A percentile compares a stretch with the other conserved stretches of the same genome.
Evolutionary conservation across 1,139 yeast genomes (phyloP).

Genomic region (Candida sojae): DNA sequence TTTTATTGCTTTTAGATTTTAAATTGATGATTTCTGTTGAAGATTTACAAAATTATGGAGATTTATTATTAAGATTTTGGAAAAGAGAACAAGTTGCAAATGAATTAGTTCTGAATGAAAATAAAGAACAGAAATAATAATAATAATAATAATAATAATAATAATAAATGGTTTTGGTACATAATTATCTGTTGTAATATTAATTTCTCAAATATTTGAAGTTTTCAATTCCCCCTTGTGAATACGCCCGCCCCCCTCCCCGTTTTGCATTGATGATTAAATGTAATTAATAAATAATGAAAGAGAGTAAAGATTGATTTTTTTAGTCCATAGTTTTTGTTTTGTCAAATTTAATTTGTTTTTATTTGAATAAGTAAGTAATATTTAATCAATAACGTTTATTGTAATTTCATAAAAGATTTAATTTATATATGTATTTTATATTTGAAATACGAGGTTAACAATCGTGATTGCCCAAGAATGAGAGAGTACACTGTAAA

Average conservation of each 20-base stretch:
- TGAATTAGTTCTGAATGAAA: conserved; percentile 27
- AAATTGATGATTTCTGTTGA: conserved; percentile 85
- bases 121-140: conserved; percentile 4
- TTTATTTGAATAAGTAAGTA: background rate
- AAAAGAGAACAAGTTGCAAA: conserved; percentile 57
- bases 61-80: conserved; percentile 83
- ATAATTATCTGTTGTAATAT: background rate
- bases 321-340: background rate
- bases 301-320: too few relatives aligned
- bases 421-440: background rate
- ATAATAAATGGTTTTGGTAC: background rate
- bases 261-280: background rate
- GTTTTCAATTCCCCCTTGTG: background rate
- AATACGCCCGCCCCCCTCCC: too few relatives aligned
- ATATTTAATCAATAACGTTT: background rate
- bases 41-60: conserved; percentile 90
- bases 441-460: too few relatives aligned
- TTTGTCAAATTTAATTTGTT: background rate
- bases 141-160: too few relatives aligned
- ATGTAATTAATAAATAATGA: too few relatives aligned
- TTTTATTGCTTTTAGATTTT: conserved; percentile 80
- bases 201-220: background rate
- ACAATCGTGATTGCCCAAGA: too few relatives aligned
- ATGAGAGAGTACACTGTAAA: too few relatives aligned
- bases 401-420: background rate